Evolutionary conservation across 805 yeast species (phyloP), one percentile per base, ranked within the genome.

Genomic region (Saccharomycopsis babjevae): DNA sequence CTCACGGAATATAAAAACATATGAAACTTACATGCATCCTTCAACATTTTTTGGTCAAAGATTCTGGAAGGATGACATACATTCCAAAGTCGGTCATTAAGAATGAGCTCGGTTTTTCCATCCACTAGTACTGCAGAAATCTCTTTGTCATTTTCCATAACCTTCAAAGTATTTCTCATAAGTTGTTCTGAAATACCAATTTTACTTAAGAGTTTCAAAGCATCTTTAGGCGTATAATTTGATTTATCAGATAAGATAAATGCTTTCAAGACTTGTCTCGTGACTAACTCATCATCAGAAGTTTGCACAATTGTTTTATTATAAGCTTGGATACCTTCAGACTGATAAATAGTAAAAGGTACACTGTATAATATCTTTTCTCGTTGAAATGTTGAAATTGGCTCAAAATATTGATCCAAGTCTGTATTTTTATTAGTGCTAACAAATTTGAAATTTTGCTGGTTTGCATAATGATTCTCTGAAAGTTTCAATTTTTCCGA

Each of bases 321-420:
- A 28, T 30, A n/a, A 22, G 54, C 30, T 15, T 50, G 16, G n/a
- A 28, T 15, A 13, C n/a, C n/a, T 2, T 43, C 42, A 16, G 58
- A 15, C 7, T 46, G 5, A 15, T 32, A 36, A 25, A 42, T 11
- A 8, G 56, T 39, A 32, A 62, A 62, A 13, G 63, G 50, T 6
- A 16, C 30, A 20, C 25, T 52, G 25, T 58, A 42, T 7, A 61
- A 38, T 8, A 36, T 6, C 32, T 79, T 79, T 66, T 88, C 92
- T 59, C 87, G 81, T 66, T 86, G 90, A 59, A 86, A 83, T 0
- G 96, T 85, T 34, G 80, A 77, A 57, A 79, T 81, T 52, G 78
- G 83, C 5, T 42, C 25, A 57, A 77, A 74, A 32, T 80, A 76
- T 28, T 81, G 83, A 1, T 70, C 74, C 42, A 61, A 59, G 2